Base-by-base conservation (phyloP, 2,329 filamentous ascomycete genomes). In the Alternaria sp. region DNA sequence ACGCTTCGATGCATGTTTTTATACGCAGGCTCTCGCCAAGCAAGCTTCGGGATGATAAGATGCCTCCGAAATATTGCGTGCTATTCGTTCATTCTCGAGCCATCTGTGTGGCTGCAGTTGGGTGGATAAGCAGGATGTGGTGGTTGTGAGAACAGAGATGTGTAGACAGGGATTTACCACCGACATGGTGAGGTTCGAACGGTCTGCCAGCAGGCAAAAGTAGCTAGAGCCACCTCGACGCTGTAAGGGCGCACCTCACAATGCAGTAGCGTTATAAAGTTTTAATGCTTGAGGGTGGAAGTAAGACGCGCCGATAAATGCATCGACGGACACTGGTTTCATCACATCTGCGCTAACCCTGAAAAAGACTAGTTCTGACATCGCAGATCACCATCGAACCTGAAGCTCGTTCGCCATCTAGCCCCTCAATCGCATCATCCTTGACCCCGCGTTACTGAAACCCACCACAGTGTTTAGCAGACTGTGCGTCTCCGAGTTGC, bases 391-490 rank as follows among this genome's bases (percentile, higher is more conserved):
- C 34, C 13, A 11, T 10, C 11, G 4, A 55, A 42, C 34, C 26
- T 24, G 10, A 49, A 37, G 44, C 56, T 39, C 42, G 39, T 48
- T 57, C 61, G 61, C 44, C 50, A 63, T 63, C 55, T 40, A 44
- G 42, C 33, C 39, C 49, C 52, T 61, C 55, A 51, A 59, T 58
- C 54, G 51, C 59, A 64, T 60, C 59, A 64, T 64, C 42, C 17
- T 29, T 26, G 29, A 59, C 28, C 29, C 34, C 4, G 8, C 26
- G 11, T 24, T 3, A 3, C 24, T 14, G 34, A 21, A 29, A 11
- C 17, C 31, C 21, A 26, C 24, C 29, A 49, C 39, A 5, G 2
- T 26, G 9, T 28, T 9, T 10, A 7, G 9, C 1, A 31, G 28
- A 24, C 14, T 29, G 17, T 10, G 24, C 41, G 4, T 24, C 23